Conservation (phyloP, 352 stramenopile genomes). For the Thraustotheca clavata region DNA sequence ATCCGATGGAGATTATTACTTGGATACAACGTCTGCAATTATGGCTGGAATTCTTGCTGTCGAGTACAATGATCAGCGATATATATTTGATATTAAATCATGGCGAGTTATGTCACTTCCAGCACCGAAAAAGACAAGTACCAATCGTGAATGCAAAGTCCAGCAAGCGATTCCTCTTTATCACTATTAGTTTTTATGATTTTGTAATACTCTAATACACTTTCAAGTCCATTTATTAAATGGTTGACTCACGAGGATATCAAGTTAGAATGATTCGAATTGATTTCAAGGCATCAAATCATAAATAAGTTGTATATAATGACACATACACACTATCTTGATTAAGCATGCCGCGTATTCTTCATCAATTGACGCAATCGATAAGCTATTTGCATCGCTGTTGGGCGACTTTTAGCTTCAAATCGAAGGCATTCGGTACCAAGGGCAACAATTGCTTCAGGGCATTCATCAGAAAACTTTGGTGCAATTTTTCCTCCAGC, state of each 20-base stretch:
- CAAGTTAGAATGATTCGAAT: background rate
- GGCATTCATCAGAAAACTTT: slow-evolving; percentile 7
- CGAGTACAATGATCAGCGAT: background rate
- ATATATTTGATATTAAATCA: slow-evolving; percentile 13
- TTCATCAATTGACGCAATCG: slow-evolving; percentile 8
- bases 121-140: background rate
- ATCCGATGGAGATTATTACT: background rate
- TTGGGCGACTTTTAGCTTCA: slow-evolving; percentile 3
- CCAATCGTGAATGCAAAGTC: no score
- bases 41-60: slow-evolving; percentile 1
- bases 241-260: no score
- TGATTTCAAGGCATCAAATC: background rate
- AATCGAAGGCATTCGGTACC: slow-evolving; percentile 19
- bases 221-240: no score
- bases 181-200: background rate
- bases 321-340: background rate
- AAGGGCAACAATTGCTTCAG: background rate
- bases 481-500: slow-evolving; percentile 10
- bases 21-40: slow-evolving; percentile 13
- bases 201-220: no score
- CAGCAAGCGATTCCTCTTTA: background rate
- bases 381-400: slow-evolving; percentile 19
- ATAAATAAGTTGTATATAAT: slow-evolving; percentile 3
- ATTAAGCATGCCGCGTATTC: background rate
- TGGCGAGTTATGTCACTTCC: background rate